Evolutionary conservation across 805 yeast genomes (phyloP), one percentile per base, ranked within the genome.

Genomic region (Suhomyces emberorum): DNA sequence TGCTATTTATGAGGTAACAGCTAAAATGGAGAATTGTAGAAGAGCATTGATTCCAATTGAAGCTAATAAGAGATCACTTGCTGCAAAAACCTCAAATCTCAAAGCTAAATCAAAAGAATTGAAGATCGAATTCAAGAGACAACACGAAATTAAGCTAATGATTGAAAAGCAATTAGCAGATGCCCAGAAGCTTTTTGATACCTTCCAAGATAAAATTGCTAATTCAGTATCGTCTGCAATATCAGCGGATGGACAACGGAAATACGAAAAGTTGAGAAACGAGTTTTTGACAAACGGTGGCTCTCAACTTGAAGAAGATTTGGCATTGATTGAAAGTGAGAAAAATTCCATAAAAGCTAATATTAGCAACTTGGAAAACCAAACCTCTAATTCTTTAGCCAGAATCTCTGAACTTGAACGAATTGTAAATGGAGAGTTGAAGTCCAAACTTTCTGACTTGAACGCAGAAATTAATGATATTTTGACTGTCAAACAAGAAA

Each of bases 1-100:
- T 15, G 49, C 57, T 7, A 55, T 77, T 2, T 52, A 52, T 1
- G 54, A 55, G n/a, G 60, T 65, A 32, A 52, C 57, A n/a, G 45
- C 51, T 2, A 57, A 61, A n/a, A 55, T 74, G 12, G 81, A 77
- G 27, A 54, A 59, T 5, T 59, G 65, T 18, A 70, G 70, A 34
- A 55, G 76, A 19, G 70, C 72, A 5, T 47, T 84, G 34, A 69
- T 83, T 19, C 95, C 95, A 1, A 53, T 82, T 4, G 72, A 70
- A 21, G 75, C 87, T 6, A 79, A 77, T 42, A 72, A 72, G 37
- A 65, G 65, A 8, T 66, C 81, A 7, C 48, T 75, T 0, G 46
- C 53, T 8, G 68, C 68, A 32, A 81, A 79, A 43, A 60, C 79
- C 2, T 49, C 51, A 5, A 70, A 70, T 24, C 64, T 70, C 30